Evolutionary conservation across 1,139 yeast species (phyloP), one percentile per base, ranked within the genome.

Genomic region (Suhomyces terraborum): DNA sequence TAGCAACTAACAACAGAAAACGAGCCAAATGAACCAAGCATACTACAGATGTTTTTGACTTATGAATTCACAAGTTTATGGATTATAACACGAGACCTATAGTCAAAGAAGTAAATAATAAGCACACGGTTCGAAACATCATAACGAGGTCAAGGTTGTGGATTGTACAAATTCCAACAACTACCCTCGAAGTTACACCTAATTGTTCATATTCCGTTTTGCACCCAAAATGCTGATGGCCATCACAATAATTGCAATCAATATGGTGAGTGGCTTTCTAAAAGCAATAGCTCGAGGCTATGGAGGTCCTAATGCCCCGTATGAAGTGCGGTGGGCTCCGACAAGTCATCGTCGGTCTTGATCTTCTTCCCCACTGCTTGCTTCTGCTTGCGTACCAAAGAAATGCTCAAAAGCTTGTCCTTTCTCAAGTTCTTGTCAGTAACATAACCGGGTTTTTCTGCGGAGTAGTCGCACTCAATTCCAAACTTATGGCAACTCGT

Each of bases 401-500:
- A 58, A 35, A 71, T 66, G 46, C 64, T 59, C 30, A 58, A 49
- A 45, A 73, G 58, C 48, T 67, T 70, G 48, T 66, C 64, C 46
- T 60, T 56, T 27, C 70, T 54, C 47, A 68, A 59, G 40, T 56
- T 53, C 51, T 65, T 68, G 50, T 74, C 69, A 34, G 61, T 56
- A 3, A 73, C 75, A 47, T 72, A 73, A 16, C 49, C 62, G 0
- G 78, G 78, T 40, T 71, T 69, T 12, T 61, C 64, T 1, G 60
- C 50, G n/a, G 69, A 66, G 47, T 70, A 73, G 54, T 73, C 78
- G 54, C 78, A 73, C 19, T 53, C 59, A 36, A 73, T 65, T n/a
- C 75, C 75, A 51, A 68, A 69, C 40, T 67, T 68, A 4, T 47
- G 38, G 52, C 78, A 73, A 36, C 67, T 62, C 9, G 66, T 52